Evolutionary conservation across 345 rosid genomes (phyloP), one percentile per base, ranked within the genome.

Genomic region (Psidium guajava): DNA sequence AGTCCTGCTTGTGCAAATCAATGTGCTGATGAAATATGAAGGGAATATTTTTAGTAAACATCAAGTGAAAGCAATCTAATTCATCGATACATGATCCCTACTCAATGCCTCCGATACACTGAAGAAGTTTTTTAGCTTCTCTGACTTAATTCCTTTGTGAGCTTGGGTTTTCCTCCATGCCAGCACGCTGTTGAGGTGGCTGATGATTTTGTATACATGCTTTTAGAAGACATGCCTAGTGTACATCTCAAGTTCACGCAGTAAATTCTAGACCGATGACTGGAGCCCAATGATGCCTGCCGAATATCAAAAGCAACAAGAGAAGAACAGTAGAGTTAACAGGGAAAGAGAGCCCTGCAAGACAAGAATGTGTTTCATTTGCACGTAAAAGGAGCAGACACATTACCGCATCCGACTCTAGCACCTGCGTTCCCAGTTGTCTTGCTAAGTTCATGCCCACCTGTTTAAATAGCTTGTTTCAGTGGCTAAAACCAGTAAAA

Each of bases 341-440:
- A 69, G 77, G 77, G 7, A 36, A 69, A 69, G 44, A 18, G 47
- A 36, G 47, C 24, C 47, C 47, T 44, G 4, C 52, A 36, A 69
- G 47, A 69, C 47, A 16, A 64, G 24, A 69, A 69, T 18, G 47
- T 69, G 47, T 22, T 69, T 69, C 80, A 36, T 25, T 36, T 69
- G 0, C 25, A 4, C 13, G 11, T 36, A 84, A 50, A 50, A 5
- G 28, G 15, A 81, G 81, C 85, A 28, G 53, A 82, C 27, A 58
- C 10, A 51, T 87, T 94, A 97, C 98, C 99, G 47, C 98, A 95
- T 81, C 98, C 99, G 64, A 95, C 91, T 88, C 99, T 92, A 6
- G 97, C 94, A 83, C 99, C 99, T 14, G 98, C 98, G 83, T 96
- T 96, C 54, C 99, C 98, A 15, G 99, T 96, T 56, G 95, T 91